Base-by-base conservation (phyloP, 768 basidiomycete species). In the Podaxis carcinomalis region DNA sequence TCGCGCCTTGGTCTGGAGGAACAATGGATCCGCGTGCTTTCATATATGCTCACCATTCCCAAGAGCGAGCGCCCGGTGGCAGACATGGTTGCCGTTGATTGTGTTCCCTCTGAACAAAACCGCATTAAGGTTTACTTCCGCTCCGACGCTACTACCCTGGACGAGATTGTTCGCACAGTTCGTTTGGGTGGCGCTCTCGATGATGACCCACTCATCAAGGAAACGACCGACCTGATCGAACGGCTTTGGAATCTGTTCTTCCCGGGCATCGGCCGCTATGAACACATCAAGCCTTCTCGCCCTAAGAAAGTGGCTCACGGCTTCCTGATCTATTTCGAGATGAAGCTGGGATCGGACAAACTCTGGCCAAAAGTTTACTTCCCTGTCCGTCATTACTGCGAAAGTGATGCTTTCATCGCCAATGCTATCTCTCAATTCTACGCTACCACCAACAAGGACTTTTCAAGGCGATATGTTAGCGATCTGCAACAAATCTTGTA, bases 361-460 rank as follows among this genome's bases (percentile, higher is more conserved):
- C 25, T 66, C 52, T 60, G 59, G 59, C 65, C 65, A 1, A 66
- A 66, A 23, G 63, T 66, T 19, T 66, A 66, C 44, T 59, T 66
- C 53, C 65, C 65, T 4, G 65, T 66, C 21, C 65, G 65, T 16
- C 65, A 66, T 27, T 66, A 57, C 37, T 66, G 65, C 44, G 21
- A 51, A 57, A 62, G n/a, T n/a, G 65, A 66, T 55, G 57, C 61
- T 4, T 56, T 59, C 40, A 66, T 66, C 27, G 63, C 58, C 7
- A 51, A 62, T 28, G 63, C 57, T 3, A 37, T 66, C 10, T 62
- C 60, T 16, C 56, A 51, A 28, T 66, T 62, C 36, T 59, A 64
- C 13, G 51, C 52, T 13, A 50, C 49, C n/a, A 59, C 51, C 32
- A 64, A 66, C 39, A 46, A 59, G 13, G 35, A 52, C 19, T 52